Evolutionary conservation across 148 eudicot genomes (phyloP).

Genomic region (Chenopodium suecicum): DNA sequence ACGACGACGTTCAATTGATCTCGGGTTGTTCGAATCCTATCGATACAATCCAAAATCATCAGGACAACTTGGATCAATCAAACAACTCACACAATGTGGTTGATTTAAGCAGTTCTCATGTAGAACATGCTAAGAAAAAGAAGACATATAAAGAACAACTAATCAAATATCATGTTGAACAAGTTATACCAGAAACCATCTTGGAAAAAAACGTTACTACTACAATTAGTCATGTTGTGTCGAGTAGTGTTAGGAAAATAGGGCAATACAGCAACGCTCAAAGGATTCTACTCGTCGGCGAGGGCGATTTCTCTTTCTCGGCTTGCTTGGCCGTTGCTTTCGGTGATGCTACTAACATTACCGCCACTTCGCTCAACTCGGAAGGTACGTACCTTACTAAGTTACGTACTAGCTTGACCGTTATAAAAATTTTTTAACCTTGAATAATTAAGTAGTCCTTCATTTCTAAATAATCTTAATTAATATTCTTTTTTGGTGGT

Average conservation of each 20-base stretch:
- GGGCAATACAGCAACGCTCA: slow-evolving; percentile 13
- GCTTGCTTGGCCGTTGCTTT: slow-evolving; percentile 29
- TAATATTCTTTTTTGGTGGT: too few relatives aligned
- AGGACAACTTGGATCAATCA: not conserved
- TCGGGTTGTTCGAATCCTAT: not conserved
- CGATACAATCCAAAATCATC: not conserved
- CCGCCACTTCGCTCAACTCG: slow-evolving; percentile 24
- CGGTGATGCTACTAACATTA: slow-evolving; percentile 23
- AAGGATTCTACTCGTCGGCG: slow-evolving; percentile 20
- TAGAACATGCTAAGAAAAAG: not conserved
- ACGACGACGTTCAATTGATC: too few relatives aligned
- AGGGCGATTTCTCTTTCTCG: slow-evolving; percentile 33
- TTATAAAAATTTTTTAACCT: too few relatives aligned
- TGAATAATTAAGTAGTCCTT: too few relatives aligned
- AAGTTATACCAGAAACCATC: not conserved
- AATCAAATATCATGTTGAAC: not conserved
- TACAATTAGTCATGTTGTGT: not conserved
- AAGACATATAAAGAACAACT: not conserved
- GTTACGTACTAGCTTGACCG: too few relatives aligned
- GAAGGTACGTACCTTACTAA: not conserved
- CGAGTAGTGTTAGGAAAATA: slow-evolving; percentile 5
- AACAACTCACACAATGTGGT: not conserved
- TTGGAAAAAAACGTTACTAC: not conserved
- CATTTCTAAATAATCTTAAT: too few relatives aligned
- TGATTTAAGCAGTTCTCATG: not conserved